These are phyloP conservation scores for slime mould (Dictyostelium discoideum) DNA, from an alignment of 78 protist species.

Conservation along the genomic window DNA sequence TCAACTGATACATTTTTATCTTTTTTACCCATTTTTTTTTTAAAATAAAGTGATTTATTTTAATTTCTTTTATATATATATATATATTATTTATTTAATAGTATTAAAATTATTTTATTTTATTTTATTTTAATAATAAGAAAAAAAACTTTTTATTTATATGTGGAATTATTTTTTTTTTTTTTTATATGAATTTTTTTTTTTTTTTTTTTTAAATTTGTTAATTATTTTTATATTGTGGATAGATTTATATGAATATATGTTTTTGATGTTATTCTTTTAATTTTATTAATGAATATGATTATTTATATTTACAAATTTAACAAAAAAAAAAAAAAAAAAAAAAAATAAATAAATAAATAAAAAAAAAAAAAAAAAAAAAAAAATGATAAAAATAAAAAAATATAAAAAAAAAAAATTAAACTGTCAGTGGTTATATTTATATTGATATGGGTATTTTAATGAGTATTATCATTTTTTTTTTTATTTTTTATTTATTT, in stretches of 20 bases:
- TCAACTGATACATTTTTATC: not conserved
- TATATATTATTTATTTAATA: too few relatives aligned
- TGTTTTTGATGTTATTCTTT: not conserved
- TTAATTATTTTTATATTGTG: not conserved
- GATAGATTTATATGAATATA: not conserved
- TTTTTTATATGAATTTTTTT: not conserved
- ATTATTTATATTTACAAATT: not conserved
- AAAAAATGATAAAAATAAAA: not conserved
- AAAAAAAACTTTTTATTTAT: not conserved
- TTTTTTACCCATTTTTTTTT: constrained; percentile 19
- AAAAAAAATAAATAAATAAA: not conserved
- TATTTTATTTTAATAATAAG: too few relatives aligned
- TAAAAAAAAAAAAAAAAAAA: not conserved
- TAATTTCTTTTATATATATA: too few relatives aligned
- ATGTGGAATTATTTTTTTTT: too few relatives aligned
- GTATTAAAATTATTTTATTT: too few relatives aligned
- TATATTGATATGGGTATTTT: not conserved
- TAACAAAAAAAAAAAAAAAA: not conserved
- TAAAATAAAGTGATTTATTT: too few relatives aligned
- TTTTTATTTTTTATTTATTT: not conserved
- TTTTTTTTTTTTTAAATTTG: not conserved
- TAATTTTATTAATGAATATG: not conserved
- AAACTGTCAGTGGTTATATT: not conserved
- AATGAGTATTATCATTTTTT: not conserved
- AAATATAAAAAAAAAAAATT: not conserved